These are phyloP conservation scores for Salix exigua DNA, from an alignment of 345 rosid genomes.

Conservation along the genomic window DNA sequence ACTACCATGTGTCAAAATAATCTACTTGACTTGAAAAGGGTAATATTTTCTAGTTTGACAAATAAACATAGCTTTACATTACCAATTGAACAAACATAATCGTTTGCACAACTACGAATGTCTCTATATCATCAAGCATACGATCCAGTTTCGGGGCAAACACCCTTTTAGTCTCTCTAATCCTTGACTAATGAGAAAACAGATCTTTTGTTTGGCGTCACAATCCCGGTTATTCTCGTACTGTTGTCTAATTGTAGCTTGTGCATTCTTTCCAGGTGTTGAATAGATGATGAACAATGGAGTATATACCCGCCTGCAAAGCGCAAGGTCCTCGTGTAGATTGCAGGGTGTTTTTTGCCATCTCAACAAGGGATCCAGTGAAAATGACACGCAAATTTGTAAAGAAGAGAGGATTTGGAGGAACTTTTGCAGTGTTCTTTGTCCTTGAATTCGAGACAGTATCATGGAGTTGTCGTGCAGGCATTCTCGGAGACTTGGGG, in stretches of 20 bases:
- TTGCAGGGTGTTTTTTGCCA: background rate
- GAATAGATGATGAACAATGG: background rate
- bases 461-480: conserved; percentile 46
- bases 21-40: too few relatives aligned
- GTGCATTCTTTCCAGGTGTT: conserved; percentile 6
- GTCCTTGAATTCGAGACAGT: conserved; percentile 42
- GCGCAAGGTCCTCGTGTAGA: background rate
- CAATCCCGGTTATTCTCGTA: conserved; percentile 57
- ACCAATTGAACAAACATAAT: too few relatives aligned
- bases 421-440: conserved; percentile 52
- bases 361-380: background rate
- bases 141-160: too few relatives aligned
- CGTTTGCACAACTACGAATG: too few relatives aligned
- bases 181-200: conserved; percentile 74
- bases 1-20: too few relatives aligned
- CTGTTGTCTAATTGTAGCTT: background rate
- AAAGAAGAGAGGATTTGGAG: conserved; percentile 32
- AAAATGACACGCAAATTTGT: background rate
- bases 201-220: conserved; percentile 58
- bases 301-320: background rate
- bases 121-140: too few relatives aligned
- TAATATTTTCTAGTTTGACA: too few relatives aligned
- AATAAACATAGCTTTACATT: too few relatives aligned
- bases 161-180: conserved; percentile 52
- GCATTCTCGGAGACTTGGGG: conserved; percentile 58